A percentile compares a stretch with the other conserved stretches of the same genome.
Conservation (phyloP, 495 filamentous ascomycete genomes). For the Tuber calosporum region DNA sequence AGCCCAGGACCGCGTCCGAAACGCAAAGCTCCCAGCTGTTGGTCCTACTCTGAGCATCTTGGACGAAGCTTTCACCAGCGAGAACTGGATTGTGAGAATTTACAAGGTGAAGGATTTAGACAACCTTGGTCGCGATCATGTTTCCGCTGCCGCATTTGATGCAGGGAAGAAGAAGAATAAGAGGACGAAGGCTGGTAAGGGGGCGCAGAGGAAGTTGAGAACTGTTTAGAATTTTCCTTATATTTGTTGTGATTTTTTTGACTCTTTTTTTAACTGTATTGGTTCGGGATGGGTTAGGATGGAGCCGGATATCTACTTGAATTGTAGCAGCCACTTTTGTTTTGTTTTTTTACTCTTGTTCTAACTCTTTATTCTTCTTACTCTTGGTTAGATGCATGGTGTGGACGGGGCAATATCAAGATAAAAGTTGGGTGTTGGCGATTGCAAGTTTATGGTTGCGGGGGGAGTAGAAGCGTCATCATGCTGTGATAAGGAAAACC, state of each 20-base stretch:
- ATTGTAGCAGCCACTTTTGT: not conserved
- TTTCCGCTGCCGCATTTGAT: slow-evolving; percentile 76
- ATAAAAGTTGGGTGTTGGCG: not conserved
- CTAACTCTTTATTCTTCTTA: not conserved
- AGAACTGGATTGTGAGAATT: slow-evolving; percentile 99
- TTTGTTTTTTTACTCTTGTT: not conserved
- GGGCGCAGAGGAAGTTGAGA: slow-evolving; percentile 71
- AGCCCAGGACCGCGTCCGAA: slow-evolving; percentile 84
- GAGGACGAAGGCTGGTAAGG: slow-evolving; percentile 73
- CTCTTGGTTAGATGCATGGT: not conserved
- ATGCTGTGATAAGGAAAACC: not conserved
- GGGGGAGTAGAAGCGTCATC: not conserved
- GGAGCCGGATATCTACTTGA: slow-evolving; percentile 3
- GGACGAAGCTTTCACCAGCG: slow-evolving; percentile 96
- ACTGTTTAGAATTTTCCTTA: slow-evolving; percentile 57
- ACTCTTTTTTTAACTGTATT: slow-evolving; percentile 21
- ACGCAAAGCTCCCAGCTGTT: slow-evolving; percentile 68
- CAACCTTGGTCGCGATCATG: slow-evolving; percentile 87
- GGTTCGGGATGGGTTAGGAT: slow-evolving; percentile 18
- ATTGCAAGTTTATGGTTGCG: not conserved
- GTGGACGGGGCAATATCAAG: not conserved
- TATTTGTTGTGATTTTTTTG: slow-evolving; percentile 11
- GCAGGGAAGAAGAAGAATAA: slow-evolving; percentile 91
- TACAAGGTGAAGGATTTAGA: slow-evolving; percentile 99
- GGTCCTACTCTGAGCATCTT: slow-evolving; percentile 80